These are phyloP conservation scores for Leishmania guyanensis DNA, from an alignment of 208 protist genomes.

Conservation along the genomic window DNA sequence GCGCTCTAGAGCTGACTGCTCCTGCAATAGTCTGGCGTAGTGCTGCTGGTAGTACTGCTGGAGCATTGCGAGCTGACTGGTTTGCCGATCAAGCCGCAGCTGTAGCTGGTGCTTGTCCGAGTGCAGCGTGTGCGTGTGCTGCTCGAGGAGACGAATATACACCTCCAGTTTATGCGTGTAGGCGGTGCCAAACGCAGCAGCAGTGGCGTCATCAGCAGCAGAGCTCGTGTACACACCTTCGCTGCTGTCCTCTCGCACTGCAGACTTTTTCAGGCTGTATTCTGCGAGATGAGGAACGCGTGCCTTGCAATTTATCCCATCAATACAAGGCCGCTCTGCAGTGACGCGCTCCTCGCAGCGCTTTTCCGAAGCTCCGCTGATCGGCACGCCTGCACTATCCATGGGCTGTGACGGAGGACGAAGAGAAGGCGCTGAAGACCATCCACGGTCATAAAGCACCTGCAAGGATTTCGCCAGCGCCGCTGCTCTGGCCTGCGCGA, in stretches of 20 bases:
- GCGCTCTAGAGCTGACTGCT: slow-evolving; percentile 15
- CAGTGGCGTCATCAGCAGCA: background rate
- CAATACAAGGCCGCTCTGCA: background rate
- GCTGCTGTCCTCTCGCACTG: background rate
- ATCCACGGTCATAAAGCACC: background rate
- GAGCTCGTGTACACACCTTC: background rate
- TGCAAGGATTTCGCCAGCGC: slow-evolving; percentile 14
- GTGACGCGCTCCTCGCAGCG: background rate
- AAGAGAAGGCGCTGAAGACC: background rate
- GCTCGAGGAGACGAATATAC: slow-evolving; percentile 10
- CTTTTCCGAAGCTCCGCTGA: background rate
- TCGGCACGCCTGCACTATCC: background rate
- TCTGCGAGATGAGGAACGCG: background rate
- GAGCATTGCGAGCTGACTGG: slow-evolving; percentile 10
- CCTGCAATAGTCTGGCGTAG: slow-evolving; percentile 19
- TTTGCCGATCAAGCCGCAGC: slow-evolving; percentile 23
- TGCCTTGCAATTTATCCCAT: background rate
- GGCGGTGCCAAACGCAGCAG: background rate
- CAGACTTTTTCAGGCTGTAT: background rate
- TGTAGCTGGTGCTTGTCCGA: slow-evolving; percentile 24
- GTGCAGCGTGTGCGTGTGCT: slow-evolving; percentile 15
- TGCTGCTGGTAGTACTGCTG: slow-evolving; percentile 21
- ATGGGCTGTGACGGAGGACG: background rate
- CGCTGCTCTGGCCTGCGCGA: slow-evolving; percentile 12
- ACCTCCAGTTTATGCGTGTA: slow-evolving; percentile 21